phyloP scores from a whole-genome alignment of 257 asterid species.

The Plantago ovata region DNA sequence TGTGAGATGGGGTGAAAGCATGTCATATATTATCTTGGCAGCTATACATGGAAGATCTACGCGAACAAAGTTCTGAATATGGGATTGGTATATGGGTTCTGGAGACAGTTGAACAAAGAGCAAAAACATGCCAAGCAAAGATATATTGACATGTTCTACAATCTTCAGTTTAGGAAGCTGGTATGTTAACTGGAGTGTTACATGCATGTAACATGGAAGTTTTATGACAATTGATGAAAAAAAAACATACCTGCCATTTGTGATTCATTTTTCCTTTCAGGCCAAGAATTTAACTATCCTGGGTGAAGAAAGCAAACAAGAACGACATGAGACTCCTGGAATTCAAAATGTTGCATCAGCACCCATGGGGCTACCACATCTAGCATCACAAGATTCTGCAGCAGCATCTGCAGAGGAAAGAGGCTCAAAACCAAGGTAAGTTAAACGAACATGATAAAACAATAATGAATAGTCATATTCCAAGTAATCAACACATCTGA shows the following conservation, averaged over 20 bases:
- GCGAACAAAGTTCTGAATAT: slow-evolving; percentile 74
- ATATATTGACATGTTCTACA: slow-evolving; percentile 67
- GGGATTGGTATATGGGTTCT: slow-evolving; percentile 69
- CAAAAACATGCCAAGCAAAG: slow-evolving; percentile 60
- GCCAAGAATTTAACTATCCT: slow-evolving; percentile 39
- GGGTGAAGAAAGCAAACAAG: slow-evolving; percentile 33
- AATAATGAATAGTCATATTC: no score
- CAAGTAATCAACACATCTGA: not conserved
- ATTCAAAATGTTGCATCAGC: slow-evolving; percentile 18
- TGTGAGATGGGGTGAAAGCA: not conserved
- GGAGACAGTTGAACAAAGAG: slow-evolving; percentile 59
- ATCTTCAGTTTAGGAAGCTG: slow-evolving; percentile 66
- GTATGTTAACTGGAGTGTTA: slow-evolving; percentile 23
- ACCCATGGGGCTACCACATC: slow-evolving; percentile 14
- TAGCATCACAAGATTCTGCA: slow-evolving; percentile 10
- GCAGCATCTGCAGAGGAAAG: slow-evolving; percentile 14
- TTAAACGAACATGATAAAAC: no score
- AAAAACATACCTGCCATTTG: not conserved
- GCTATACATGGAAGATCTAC: slow-evolving; percentile 89
- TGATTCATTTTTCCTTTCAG: slow-evolving; percentile 27
- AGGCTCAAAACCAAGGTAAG: slow-evolving; percentile 27
- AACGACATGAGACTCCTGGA: slow-evolving; percentile 17
- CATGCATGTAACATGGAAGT: no score
- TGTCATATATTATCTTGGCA: slow-evolving; percentile 21
- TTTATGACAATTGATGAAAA: no score